Evolutionary conservation across 257 asterid genomes (phyloP), one percentile per base, ranked within the genome.

Genomic region (Rehmannia glutinosa): DNA sequence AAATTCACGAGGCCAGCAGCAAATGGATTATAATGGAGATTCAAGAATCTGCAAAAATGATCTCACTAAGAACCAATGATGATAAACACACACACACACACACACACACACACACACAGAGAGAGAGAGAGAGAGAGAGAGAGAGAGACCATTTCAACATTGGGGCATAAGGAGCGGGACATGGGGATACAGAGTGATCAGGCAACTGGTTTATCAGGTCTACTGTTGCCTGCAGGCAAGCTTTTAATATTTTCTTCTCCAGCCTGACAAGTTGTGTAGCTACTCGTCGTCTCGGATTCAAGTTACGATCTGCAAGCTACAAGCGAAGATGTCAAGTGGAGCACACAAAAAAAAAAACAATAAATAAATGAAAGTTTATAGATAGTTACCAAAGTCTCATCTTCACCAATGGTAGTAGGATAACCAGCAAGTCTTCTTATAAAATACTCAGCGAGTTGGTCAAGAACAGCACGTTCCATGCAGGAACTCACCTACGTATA

Each of bases 131-230:
- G 43, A 52, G 53, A 66, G 50, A 43, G 23, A 52, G 70, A 49
- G 30, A 46, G 56, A 51, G 54, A 55, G 43, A 86, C 91, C 96
- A 91, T 75, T 85, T 87, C 75, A 94, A 76, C 27, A 32, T 78
- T 20, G 96, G 97, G 52, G 96, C 87, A 78, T 85, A 91, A 66
- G 96, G 89, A 33, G 97, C 97, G 42, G 97, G 99, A 47, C 97
- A 94, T 47, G 97, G 96, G 62, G 96, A 87, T 72, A 87, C 67
- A 30, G 95, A 88, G 68, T 76, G 72, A 81, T 91, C 96, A 56
- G 99, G 99, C 68, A 94, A 70, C 79, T 82, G 92, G 64, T 86
- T 69, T 64, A 94, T 91, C 82, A 91, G 78, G 77, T 87, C 90
- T 43, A 77, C 81, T 53, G 95, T 84, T 60, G 93, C 77, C 77